Conservation (phyloP, 257 asterid species). For the Solanum chaucha region DNA sequence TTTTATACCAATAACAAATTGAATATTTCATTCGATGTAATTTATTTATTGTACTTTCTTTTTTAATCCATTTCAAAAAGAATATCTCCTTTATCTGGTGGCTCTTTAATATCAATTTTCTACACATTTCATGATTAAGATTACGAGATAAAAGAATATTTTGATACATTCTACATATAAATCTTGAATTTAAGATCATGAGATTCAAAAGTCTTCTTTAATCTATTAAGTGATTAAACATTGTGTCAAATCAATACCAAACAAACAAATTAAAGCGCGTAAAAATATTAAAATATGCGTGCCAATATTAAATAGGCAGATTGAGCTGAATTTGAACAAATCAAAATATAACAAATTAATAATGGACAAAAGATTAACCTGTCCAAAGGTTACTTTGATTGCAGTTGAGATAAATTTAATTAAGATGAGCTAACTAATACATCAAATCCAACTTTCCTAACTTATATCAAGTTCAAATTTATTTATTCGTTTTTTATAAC, state of each 20-base stretch:
- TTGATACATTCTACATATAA: not conserved
- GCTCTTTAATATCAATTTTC: too few species aligned
- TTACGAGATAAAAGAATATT: too few species aligned
- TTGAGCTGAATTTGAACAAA: not conserved
- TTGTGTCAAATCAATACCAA: not conserved
- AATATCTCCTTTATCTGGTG: too few species aligned
- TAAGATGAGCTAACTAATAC: not conserved
- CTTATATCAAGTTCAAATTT: not conserved
- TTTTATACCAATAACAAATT: not conserved
- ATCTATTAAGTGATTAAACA: too few species aligned
- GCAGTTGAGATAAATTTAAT: not conserved
- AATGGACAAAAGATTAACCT: not conserved
- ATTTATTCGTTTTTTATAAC: too few species aligned
- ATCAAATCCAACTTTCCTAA: not conserved
- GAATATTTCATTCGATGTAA: not conserved
- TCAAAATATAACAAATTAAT: not conserved
- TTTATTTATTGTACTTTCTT: too few species aligned
- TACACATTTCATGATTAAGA: not conserved
- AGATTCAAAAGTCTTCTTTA: too few species aligned
- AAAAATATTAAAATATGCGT: accelerated
- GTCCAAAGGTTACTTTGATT: not conserved
- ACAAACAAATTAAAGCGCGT: too few species aligned
- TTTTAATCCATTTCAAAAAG: too few species aligned
- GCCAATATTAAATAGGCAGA: not conserved
- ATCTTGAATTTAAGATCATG: too few species aligned